Conservation (phyloP, 331 rosid genomes). For the Rosa hybrid region DNA sequence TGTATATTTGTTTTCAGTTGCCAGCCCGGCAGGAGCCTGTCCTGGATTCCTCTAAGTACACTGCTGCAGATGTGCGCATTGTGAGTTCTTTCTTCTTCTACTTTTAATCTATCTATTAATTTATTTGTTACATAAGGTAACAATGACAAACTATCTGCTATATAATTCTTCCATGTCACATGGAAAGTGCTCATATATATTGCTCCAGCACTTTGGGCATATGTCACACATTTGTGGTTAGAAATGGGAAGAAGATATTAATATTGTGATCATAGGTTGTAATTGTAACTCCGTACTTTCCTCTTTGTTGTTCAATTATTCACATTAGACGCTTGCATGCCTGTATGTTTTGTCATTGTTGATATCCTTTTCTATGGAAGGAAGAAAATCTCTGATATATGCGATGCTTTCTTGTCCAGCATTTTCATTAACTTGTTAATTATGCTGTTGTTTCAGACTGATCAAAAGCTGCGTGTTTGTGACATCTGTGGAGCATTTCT, state of each 20-base stretch:
- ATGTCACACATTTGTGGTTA: neutral
- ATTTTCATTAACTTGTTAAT: constrained; percentile 17
- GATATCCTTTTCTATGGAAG: neutral
- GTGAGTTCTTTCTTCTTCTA: constrained; percentile 54
- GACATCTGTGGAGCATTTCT: constrained; percentile 99
- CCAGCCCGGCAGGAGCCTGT: constrained; percentile 90
- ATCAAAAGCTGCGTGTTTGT: constrained; percentile 99
- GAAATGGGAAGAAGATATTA: neutral
- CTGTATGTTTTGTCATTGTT: neutral
- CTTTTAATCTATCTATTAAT: constrained; percentile 21
- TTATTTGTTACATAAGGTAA: constrained; percentile 7
- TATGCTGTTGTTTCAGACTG: constrained; percentile 77
- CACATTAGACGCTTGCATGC: neutral
- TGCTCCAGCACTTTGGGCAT: neutral
- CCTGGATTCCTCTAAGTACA: constrained; percentile 83
- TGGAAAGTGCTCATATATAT: neutral
- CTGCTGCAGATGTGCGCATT: constrained; percentile 98
- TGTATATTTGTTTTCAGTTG: constrained; percentile 48
- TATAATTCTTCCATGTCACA: neutral
- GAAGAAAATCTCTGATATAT: neutral
- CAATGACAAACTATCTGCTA: neutral
- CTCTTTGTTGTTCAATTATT: neutral
- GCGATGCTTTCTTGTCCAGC: neutral
- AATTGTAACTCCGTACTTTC: neutral
- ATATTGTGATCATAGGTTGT: neutral